A percentile compares a stretch with the other conserved stretches of the same genome.
These are phyloP conservation scores for Eragrostis curvula DNA, from an alignment of 176 grass and related monocot species.

Conservation along the genomic window DNA sequence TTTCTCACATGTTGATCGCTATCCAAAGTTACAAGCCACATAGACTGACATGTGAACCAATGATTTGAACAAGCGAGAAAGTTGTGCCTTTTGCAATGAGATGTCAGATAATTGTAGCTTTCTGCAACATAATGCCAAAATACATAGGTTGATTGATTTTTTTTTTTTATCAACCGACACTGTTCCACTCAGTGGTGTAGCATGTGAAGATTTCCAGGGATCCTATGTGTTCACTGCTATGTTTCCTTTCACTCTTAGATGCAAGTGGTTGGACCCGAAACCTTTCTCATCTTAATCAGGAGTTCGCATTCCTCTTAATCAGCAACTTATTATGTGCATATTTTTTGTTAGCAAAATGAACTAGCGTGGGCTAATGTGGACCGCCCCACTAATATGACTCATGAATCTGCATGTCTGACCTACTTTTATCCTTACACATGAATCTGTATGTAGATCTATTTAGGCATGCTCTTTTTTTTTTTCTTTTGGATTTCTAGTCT, in stretches of 20 bases:
- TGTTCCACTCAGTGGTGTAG: not conserved
- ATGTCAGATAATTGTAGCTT: no score
- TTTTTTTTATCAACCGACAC: no score
- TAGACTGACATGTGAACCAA: no score
- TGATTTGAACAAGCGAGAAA: no score
- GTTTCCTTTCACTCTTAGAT: not conserved
- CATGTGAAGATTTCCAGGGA: not conserved
- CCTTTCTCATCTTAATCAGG: not conserved
- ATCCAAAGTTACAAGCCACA: no score
- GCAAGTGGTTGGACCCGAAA: not conserved
- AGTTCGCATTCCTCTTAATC: not conserved
- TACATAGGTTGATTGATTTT: no score
- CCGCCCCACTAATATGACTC: not conserved
- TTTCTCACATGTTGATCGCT: no score
- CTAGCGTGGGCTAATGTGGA: not conserved
- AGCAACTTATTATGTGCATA: not conserved
- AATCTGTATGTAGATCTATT: slow-evolving; percentile 6
- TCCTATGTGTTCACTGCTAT: not conserved
- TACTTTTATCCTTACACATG: no score
- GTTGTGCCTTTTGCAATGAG: no score
- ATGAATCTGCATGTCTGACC: slow-evolving; percentile 19
- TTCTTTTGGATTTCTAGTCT: not conserved
- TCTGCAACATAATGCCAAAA: no score
- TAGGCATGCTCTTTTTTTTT: not conserved
- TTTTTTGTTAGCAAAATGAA: not conserved